phyloP scores from a whole-genome alignment of 306 rosid species.

The Spatholobus suberectus region DNA sequence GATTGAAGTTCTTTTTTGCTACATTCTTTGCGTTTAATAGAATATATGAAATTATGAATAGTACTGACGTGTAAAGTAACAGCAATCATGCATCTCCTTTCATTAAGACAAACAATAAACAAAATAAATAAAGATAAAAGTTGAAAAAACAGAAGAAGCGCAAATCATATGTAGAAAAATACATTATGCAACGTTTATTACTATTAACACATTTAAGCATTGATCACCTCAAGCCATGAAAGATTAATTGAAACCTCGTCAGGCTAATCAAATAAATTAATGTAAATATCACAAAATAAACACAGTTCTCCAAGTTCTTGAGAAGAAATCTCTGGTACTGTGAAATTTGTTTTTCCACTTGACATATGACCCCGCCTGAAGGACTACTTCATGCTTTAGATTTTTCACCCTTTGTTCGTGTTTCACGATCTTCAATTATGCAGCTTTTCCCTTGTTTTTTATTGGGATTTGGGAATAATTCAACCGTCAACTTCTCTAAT shows the following conservation, averaged over 20 bases:
- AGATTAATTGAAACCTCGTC: not conserved
- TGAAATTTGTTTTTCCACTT: not conserved
- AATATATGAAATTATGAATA: not conserved
- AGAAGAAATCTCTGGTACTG: not conserved
- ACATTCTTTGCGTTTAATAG: not conserved
- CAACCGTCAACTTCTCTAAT: constrained; percentile 6
- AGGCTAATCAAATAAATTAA: not conserved
- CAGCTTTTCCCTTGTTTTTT: not conserved
- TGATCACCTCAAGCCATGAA: not conserved
- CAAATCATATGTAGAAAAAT: not conserved
- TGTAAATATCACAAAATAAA: too few species aligned
- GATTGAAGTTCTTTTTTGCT: not conserved
- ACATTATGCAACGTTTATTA: not conserved
- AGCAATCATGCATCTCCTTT: constrained; percentile 23
- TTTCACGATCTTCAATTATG: constrained; percentile 1
- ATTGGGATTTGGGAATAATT: too few species aligned
- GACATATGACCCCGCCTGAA: not conserved
- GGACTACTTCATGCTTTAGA: not conserved
- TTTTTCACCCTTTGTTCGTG: not conserved
- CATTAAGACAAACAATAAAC: not conserved
- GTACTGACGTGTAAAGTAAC: constrained; percentile 36
- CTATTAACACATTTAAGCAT: not conserved
- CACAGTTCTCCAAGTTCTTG: not conserved
- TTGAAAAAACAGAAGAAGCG: not conserved
- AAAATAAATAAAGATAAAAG: not conserved